Base-by-base conservation (phyloP, 306 rosid genomes). In the Dryas octopetala region DNA sequence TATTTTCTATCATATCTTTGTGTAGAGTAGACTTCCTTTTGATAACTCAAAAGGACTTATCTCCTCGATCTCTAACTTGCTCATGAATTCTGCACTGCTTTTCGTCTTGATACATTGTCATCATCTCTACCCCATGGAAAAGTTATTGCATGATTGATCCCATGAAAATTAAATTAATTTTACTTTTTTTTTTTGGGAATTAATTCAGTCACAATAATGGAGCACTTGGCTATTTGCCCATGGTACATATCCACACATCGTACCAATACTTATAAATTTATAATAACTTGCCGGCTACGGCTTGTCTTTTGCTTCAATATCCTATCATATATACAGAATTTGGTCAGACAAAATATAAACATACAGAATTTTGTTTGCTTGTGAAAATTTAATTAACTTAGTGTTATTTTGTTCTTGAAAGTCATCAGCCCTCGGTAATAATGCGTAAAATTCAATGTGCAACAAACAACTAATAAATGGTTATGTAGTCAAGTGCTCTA, bases 41-140 rank as follows among this genome's bases (percentile, higher is more conserved):
- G 13, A 13, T 54, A 49, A 7, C 26, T 4, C 73, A 7, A 48
- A 49, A 13, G 46, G 41, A 12, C 54, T 41, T 9, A 48, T 57
- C 59, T 32, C 11, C 38, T 6, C 5, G 3, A 53, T 55, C 53
- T 44, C 51, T 11, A 6, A 10, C 1, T 0, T 44, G 15, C 3
- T 4, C 14, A 38, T 76, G 95, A 73, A 89, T 74, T 57, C 60
- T 60, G 79, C 67, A 12, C 63, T 4, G 32, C 19, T 82, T 83
- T 67, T 64, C 76, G 90, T 80, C 90, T 71, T 0, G 68, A 75
- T 89, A 52, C 90, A 76, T 80, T 26, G 4, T 14, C 19, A 10
- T 46, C 62, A n/a, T 23, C 12, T 4, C 8, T 15, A 41, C 49
- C 2, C 38, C 26, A 41, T 4, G 66, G 13, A 1, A 63, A 58